Evolutionary conservation across 257 asterid species (phyloP).

Genomic region (Petrea volubilis): DNA sequence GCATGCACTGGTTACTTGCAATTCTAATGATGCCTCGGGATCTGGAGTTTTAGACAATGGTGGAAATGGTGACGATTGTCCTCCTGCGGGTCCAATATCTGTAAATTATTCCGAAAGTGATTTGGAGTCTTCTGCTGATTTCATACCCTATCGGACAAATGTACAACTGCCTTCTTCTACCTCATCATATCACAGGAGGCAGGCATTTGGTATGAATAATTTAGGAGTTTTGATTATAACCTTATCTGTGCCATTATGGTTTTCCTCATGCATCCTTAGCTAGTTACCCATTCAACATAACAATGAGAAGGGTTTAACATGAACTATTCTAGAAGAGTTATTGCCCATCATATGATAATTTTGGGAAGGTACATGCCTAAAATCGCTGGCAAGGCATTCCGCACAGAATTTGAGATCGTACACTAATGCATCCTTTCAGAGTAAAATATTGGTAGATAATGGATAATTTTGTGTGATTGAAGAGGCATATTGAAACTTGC

Average conservation of each 20-base stretch:
- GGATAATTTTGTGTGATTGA: not conserved
- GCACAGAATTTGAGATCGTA: not conserved
- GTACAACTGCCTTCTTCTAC: constrained; percentile 44
- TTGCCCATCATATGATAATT: not conserved
- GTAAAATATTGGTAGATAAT: not conserved
- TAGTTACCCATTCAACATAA: not conserved
- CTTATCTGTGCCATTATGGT: not conserved
- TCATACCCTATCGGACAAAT: constrained; percentile 40
- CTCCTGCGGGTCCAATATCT: constrained; percentile 27
- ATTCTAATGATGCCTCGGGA: constrained; percentile 43
- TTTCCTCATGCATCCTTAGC: constrained; percentile 5
- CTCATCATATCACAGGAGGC: constrained; percentile 79
- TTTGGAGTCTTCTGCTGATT: constrained; percentile 67
- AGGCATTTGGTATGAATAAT: constrained; percentile 74
- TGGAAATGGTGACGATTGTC: constrained; percentile 42
- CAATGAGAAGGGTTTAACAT: not conserved
- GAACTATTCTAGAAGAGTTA: not conserved
- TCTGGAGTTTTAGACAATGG: constrained; percentile 40
- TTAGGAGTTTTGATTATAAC: not conserved
- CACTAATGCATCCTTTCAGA: not conserved
- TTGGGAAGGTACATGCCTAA: not conserved
- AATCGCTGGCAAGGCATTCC: not conserved
- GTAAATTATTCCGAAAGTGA: constrained; percentile 72
- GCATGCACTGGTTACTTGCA: constrained; percentile 79
- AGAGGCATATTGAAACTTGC: not conserved